Conservation (phyloP, 2,329 filamentous ascomycete species). For the Cercospora beticola region DNA sequence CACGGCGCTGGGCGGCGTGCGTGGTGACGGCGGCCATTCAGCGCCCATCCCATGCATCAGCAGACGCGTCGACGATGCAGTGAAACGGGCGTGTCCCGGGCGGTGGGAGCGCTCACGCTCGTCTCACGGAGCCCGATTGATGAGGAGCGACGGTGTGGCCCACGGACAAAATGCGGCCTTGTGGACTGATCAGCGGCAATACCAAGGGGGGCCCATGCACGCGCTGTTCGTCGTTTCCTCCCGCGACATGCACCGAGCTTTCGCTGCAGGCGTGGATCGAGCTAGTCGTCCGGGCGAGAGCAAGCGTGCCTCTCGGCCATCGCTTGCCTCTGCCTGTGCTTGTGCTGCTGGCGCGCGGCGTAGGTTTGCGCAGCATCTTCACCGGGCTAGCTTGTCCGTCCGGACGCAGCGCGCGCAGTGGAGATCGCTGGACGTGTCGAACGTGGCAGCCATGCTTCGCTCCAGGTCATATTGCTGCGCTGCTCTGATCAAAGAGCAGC, state of each 20-base stretch:
- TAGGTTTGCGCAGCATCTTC: not conserved
- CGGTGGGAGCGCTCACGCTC: not conserved
- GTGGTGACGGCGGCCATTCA: not conserved
- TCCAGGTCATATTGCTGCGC: not conserved
- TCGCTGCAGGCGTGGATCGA: slow-evolving; percentile 1
- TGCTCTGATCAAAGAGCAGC: not conserved
- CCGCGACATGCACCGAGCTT: not conserved
- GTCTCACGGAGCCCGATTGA: not conserved
- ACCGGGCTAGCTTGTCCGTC: not conserved
- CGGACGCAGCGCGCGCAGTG: not conserved
- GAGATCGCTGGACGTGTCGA: not conserved
- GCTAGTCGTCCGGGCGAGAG: not conserved
- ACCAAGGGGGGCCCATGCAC: not conserved
- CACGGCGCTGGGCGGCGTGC: not conserved
- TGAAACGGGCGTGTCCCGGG: not conserved
- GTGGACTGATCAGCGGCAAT: slow-evolving; percentile 6
- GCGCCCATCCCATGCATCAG: not conserved
- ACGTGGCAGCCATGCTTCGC: slow-evolving; percentile 4
- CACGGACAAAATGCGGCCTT: not conserved
- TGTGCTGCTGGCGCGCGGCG: not conserved
- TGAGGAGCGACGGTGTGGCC: not conserved
- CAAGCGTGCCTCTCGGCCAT: not conserved
- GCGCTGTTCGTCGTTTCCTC: not conserved
- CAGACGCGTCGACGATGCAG: not conserved
- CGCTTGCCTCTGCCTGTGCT: not conserved